Conservation (phyloP, 495 filamentous ascomycete species). For the Tetracladium setigerum region DNA sequence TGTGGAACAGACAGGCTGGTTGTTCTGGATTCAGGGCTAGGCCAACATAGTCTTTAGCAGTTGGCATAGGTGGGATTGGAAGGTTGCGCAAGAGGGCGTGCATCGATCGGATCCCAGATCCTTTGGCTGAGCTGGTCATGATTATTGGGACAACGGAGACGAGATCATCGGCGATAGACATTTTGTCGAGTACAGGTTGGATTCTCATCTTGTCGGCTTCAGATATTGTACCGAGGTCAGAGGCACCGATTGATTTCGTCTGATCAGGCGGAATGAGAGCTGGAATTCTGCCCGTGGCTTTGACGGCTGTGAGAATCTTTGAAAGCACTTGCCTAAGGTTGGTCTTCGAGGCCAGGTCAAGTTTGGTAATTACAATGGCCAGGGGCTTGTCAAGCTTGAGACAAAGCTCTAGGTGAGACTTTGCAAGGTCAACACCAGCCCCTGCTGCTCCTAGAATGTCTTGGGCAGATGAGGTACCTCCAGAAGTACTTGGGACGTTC, state of each 20-base stretch:
- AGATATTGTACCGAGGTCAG: conserved; percentile 28
- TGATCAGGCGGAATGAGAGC: conserved; percentile 51
- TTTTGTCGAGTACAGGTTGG: conserved; percentile 36
- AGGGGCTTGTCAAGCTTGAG: conserved; percentile 68
- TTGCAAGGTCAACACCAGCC: conserved; percentile 55
- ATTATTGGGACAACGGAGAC: conserved; percentile 69
- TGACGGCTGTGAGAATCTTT: conserved; percentile 69
- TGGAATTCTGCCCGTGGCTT: conserved; percentile 65
- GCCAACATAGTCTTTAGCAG: conserved; percentile 34
- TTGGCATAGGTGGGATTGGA: conserved; percentile 56
- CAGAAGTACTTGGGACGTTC: conserved; percentile 20
- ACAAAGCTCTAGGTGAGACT: conserved; percentile 81
- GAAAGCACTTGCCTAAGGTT: conserved; percentile 60
- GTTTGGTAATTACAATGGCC: conserved; percentile 79
- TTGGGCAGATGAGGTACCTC: conserved; percentile 33
- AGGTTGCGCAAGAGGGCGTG: conserved; percentile 76
- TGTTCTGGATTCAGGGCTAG: conserved; percentile 38
- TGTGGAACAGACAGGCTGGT: conserved; percentile 62
- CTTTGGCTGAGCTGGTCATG: conserved; percentile 80
- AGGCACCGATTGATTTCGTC: conserved; percentile 17
- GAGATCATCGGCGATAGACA: conserved; percentile 36
- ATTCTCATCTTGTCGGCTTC: conserved; percentile 43
- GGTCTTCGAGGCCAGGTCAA: conserved; percentile 72
- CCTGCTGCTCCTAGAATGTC: conserved; percentile 44
- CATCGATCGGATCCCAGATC: conserved; percentile 69